Percentiles rank a stretch among this genome's conserved stretches.
phyloP scores from a whole-genome alignment of 352 stramenopile species.

The Pythium biforme region DNA sequence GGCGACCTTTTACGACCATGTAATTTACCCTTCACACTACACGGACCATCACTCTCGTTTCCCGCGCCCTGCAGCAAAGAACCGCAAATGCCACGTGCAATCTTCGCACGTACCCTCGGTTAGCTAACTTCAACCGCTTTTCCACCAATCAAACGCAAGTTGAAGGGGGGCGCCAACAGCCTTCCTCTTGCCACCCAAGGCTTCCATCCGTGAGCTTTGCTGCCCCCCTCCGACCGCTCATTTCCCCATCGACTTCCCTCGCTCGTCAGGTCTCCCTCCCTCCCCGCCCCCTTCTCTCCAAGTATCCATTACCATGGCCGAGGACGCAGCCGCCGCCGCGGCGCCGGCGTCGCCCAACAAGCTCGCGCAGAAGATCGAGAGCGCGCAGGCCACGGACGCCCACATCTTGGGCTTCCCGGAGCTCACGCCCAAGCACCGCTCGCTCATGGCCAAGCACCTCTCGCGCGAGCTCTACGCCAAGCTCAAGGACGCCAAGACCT shows the following conservation, averaged over 20 bases:
- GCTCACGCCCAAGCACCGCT: constrained; percentile 73
- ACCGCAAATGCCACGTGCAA: background rate
- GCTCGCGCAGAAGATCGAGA: constrained; percentile 78
- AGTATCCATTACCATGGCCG: constrained; percentile 18
- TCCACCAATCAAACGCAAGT: constrained; percentile 7
- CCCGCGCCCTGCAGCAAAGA: background rate
- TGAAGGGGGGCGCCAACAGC: constrained; percentile 5
- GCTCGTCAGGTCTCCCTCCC: background rate
- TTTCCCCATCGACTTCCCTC: constrained; percentile 18
- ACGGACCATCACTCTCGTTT: constrained; percentile 11
- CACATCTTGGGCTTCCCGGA: constrained; percentile 67
- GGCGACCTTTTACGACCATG: background rate
- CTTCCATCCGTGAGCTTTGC: background rate
- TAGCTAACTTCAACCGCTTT: constrained; percentile 1
- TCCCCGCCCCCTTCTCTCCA: background rate
- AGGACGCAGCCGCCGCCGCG: constrained; percentile 20
- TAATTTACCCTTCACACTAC: constrained; percentile 2
- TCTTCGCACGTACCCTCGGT: constrained; percentile 5
- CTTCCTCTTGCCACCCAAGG: background rate
- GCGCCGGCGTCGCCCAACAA: constrained; percentile 67
- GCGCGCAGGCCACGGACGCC: constrained; percentile 64
- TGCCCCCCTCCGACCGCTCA: constrained; percentile 13
- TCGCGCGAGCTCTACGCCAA: constrained; percentile 67
- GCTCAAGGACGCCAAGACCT: constrained; percentile 62
- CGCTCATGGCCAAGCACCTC: constrained; percentile 70